Base-by-base conservation (phyloP, 306 rosid genomes). In the Lathyrus sativus region DNA sequence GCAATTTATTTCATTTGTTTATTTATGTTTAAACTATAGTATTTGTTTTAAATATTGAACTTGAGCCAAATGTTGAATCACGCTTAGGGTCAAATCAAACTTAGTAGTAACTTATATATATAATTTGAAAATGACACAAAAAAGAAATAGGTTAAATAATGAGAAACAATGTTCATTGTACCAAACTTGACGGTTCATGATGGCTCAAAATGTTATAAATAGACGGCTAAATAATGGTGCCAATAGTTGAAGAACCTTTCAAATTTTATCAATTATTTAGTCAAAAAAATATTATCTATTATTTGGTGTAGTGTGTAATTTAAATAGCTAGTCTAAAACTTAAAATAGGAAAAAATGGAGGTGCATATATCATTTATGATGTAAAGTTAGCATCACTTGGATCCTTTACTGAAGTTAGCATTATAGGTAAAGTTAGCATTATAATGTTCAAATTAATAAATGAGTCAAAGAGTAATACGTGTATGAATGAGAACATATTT, bases 171-270 rank as follows among this genome's bases (percentile, higher is more conserved):
- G 48, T 67, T 49, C 59, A 63, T 72, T 73, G 74, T 55, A 68
- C 49, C 65, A 64, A 53, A 38, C 62, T 45, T 45, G 51, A 65
- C 50, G 83, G 83, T 77, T 79, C 79, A 67, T 58, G 68, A 67
- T 65, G 69, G 61, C 76, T 77, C 68, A 53, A 71, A 65, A 65
- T 68, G 38, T 67, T 74, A 65, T 66, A 77, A 68, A 43, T 59
- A 73, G 62, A 74, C 68, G 72, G 68, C 77, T 77, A 77, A 77
- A 76, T 49, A 80, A 33, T 68, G 70, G 65, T 59, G 71, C 76
- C 68, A 67, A 70, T 61, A 9, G 76, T 78, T 82, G 80, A 70
- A 77, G 57, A 31, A 38, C 17, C 49, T 18, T 62, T 62, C 67
- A 62, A 39, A 17, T 11, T 39, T 39, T 15, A 53, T 39, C 62